Base-by-base conservation (phyloP, 257 asterid species). In the Lithospermum erythrorhizon region DNA sequence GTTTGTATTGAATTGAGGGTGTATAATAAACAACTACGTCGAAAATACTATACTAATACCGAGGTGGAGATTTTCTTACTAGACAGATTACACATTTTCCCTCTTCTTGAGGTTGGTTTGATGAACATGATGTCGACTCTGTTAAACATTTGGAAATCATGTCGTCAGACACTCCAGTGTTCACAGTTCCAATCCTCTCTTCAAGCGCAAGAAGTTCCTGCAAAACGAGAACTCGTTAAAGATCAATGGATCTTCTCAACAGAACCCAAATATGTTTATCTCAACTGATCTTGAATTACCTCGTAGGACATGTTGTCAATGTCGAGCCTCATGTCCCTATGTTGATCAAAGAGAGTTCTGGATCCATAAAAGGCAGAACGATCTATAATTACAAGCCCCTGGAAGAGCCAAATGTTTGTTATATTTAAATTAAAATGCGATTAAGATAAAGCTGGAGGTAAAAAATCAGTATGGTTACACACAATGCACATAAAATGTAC, bases 191-290 rank as follows among this genome's bases (percentile, higher is more conserved):
- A 32, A 80, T 80, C 59, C 81, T 72, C 64, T 80, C 86, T 35
- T 80, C 86, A 21, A 80, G 75, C 21, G 77, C 86, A 25, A 80
- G 81, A 58, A 80, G 86, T 21, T 80, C 86, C 83, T 80, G 77
- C 25, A 52, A 59, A 27, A 72, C 22, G 64, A 21, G 60, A 61
- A 53, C 45, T 20, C 54, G 47, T 57, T 20, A 56, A 56, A 22
- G 19, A 56, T 22, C 35, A 55, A 21, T 55, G 4, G 27, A 53
- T 37, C 25, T 29, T 49, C 29, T 11, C 53, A 29, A 30, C 32
- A 55, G 47, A 48, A 65, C 69, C 57, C 45, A 19, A 54, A 48
- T 55, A 16, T 52, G 18, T 29, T 17, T 29, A 61, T 57, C 20
- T 27, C 13, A 21, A 47, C 10, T 1, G 6, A 32, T 32, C 2